These are phyloP conservation scores for Cerioporus squamosus DNA, from an alignment of 1,284 basidiomycete genomes.

Conservation along the genomic window DNA sequence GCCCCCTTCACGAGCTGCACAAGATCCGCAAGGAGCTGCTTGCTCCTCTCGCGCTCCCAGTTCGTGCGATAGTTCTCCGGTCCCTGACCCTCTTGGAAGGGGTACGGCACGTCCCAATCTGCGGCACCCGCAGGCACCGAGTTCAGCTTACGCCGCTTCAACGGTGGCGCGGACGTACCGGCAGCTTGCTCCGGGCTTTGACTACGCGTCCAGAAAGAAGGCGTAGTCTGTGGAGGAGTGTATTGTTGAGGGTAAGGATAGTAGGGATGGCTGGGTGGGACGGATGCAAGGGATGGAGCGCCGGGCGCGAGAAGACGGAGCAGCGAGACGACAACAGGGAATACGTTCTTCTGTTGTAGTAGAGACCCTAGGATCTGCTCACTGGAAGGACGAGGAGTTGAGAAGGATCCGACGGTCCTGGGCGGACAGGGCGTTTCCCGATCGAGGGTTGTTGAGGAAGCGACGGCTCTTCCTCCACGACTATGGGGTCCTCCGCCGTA, in stretches of 20 bases:
- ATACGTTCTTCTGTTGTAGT: constrained; percentile 65
- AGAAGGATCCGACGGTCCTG: constrained; percentile 35
- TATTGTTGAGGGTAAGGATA: not conserved
- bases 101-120: constrained; percentile 82
- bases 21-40: constrained; percentile 64
- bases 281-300: constrained; percentile 17
- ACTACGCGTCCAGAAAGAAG: not conserved
- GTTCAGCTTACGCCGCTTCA: constrained; percentile 65
- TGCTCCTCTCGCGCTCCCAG: constrained; percentile 67
- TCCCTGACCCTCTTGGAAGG: constrained; percentile 70
- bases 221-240: not conserved
- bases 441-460: constrained; percentile 13
- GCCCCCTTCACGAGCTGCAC: constrained; percentile 63
- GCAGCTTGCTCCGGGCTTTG: not conserved
- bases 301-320: constrained; percentile 46
- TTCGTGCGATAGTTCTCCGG: constrained; percentile 59
- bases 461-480: constrained; percentile 59
- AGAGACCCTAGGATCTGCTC: constrained; percentile 64
- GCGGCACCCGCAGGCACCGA: constrained; percentile 74
- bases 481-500: constrained; percentile 65
- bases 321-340: constrained; percentile 64
- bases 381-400: constrained; percentile 51
- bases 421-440: constrained; percentile 18
- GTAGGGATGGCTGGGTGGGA: constrained; percentile 15
- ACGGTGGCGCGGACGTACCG: constrained; percentile 29